phyloP scores from a whole-genome alignment of 306 rosid species.

The Arachis hypogaea region DNA sequence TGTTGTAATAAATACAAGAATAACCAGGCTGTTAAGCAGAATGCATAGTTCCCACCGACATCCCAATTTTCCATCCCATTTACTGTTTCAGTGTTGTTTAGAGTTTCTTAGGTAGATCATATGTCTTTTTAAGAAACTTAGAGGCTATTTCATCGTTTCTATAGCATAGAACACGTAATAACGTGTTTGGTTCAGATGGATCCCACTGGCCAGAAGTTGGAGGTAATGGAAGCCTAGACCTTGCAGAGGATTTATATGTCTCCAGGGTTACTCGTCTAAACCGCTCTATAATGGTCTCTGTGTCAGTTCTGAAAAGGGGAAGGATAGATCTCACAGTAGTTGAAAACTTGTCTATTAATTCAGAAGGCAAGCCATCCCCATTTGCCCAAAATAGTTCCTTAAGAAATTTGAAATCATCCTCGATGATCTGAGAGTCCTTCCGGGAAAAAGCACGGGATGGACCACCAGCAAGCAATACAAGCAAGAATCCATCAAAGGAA shows the following conservation, averaged over 20 bases:
- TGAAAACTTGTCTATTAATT: slow-evolving; percentile 79
- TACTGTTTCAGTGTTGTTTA: slow-evolving; percentile 44
- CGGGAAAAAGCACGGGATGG: slow-evolving; percentile 82
- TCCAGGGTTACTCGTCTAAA: slow-evolving; percentile 75
- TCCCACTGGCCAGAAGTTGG: slow-evolving; percentile 96
- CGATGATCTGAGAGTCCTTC: slow-evolving; percentile 84
- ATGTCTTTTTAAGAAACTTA: slow-evolving; percentile 84
- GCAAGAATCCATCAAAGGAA: slow-evolving; percentile 91
- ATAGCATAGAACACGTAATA: slow-evolving; percentile 85
- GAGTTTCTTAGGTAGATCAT: slow-evolving; percentile 91
- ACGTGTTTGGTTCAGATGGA: slow-evolving; percentile 89
- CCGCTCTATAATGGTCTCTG: slow-evolving; percentile 77
- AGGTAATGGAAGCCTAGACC: slow-evolving; percentile 91
- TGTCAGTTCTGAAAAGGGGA: slow-evolving; percentile 82
- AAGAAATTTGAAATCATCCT: slow-evolving; percentile 81
- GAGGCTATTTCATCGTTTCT: slow-evolving; percentile 87
- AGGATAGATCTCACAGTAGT: slow-evolving; percentile 69
- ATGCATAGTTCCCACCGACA: slow-evolving; percentile 26
- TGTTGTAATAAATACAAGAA: slow-evolving; percentile 51
- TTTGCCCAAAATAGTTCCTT: slow-evolving; percentile 91
- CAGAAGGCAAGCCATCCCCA: slow-evolving; percentile 94
- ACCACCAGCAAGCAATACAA: slow-evolving; percentile 97
- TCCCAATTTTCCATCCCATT: slow-evolving; percentile 37
- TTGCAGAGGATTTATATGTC: slow-evolving; percentile 76
- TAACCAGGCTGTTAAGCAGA: slow-evolving; percentile 38